Conservation (phyloP, 2,329 filamentous ascomycete genomes). For the Clathrospora elynae region DNA sequence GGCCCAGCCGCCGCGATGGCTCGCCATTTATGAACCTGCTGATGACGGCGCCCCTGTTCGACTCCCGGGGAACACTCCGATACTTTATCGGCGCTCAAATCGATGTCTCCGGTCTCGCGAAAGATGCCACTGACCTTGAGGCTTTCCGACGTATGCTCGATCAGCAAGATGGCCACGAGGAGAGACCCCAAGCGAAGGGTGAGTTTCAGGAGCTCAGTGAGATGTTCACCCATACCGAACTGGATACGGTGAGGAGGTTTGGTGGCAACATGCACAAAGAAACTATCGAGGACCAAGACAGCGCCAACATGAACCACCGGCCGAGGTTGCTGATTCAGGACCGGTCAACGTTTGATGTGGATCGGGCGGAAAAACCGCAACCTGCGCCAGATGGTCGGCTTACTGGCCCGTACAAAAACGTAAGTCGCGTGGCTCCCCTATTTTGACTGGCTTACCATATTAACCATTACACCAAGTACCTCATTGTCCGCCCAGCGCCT, state of each 20-base stretch:
- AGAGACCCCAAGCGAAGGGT: conserved; percentile 54
- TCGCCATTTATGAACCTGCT: conserved; percentile 78
- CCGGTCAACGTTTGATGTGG: conserved; percentile 41
- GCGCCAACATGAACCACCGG: conserved; percentile 42
- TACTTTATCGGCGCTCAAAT: conserved; percentile 77
- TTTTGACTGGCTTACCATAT: neutral
- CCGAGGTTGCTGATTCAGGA: conserved; percentile 58
- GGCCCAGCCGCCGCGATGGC: conserved; percentile 67
- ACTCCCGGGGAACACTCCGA: conserved; percentile 67
- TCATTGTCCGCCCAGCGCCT: conserved; percentile 55
- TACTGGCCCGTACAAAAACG: conserved; percentile 62
- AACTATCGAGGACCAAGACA: conserved; percentile 56
- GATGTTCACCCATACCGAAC: conserved; percentile 70
- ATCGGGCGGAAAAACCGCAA: conserved; percentile 19
- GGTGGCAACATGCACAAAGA: conserved; percentile 69
- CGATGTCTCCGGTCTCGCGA: conserved; percentile 71
- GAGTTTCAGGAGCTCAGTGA: conserved; percentile 70
- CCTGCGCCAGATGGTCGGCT: conserved; percentile 35
- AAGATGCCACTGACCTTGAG: conserved; percentile 68
- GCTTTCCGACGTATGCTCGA: conserved; percentile 60
- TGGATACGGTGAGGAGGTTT: conserved; percentile 66
- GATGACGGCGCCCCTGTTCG: conserved; percentile 73
- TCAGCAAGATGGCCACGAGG: conserved; percentile 39
- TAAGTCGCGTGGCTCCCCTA: conserved; percentile 43
- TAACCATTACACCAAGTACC: conserved; percentile 47